Evolutionary conservation across 495 filamentous ascomycete genomes (phyloP).

Genomic region (Neurospora discreta): DNA sequence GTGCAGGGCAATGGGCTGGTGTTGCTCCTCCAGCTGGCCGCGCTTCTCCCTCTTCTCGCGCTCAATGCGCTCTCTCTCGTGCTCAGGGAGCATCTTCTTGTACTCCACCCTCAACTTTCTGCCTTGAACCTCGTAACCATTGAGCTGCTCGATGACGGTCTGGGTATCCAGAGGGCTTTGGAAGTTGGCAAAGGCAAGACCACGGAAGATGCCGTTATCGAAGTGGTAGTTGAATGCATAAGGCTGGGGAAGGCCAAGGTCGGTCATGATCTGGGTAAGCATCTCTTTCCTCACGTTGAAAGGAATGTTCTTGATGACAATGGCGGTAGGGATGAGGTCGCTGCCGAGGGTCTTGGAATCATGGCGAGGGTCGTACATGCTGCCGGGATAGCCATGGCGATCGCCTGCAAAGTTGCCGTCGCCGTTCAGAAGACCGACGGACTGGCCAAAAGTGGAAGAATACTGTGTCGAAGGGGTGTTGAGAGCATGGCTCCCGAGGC

Average conservation of each 20-base stretch:
- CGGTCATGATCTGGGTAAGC: constrained; percentile 82
- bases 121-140: constrained; percentile 90
- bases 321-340: constrained; percentile 93
- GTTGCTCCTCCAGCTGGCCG: constrained; percentile 94
- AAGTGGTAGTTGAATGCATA: constrained; percentile 99
- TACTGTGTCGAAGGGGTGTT: constrained; percentile 26
- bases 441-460: constrained; percentile 14
- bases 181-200: constrained; percentile 96
- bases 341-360: constrained; percentile 25
- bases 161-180: constrained; percentile 89
- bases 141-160: constrained; percentile 78
- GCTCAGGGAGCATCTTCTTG: constrained; percentile 96
- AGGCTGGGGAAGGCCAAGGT: constrained; percentile 78
- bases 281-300: constrained; percentile 98
- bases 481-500: constrained; percentile 29
- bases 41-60: constrained; percentile 93
- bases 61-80: constrained; percentile 92
- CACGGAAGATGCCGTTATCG: constrained; percentile 94
- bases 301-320: constrained; percentile 99
- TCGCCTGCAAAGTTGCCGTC: constrained; percentile 16
- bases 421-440: constrained; percentile 21
- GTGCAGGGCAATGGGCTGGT: constrained; percentile 58
- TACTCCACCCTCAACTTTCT: constrained; percentile 93
- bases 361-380: constrained; percentile 24
- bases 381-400: constrained; percentile 17